phyloP scores from a whole-genome alignment of 2,329 filamentous ascomycete genomes.

The Penicillium aurantiogriseum region DNA sequence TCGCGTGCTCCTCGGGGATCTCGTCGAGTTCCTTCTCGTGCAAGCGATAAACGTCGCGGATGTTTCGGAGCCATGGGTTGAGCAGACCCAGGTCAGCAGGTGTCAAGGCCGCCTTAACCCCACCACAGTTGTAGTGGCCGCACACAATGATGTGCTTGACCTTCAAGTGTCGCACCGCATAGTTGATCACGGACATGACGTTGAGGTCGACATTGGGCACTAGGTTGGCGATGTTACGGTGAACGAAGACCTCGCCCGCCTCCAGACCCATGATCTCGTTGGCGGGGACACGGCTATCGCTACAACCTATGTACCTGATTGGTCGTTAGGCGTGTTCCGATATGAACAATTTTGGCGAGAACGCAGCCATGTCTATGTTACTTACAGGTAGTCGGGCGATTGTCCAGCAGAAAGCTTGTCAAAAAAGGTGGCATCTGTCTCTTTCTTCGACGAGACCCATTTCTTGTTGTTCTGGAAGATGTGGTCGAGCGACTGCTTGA shows the following conservation, averaged over 20 bases:
- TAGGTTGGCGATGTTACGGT: conserved; percentile 37
- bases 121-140: conserved; percentile 67
- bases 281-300: conserved; percentile 34
- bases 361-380: not conserved
- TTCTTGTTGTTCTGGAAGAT: conserved; percentile 67
- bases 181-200: conserved; percentile 34
- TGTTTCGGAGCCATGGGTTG: conserved; percentile 68
- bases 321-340: not conserved
- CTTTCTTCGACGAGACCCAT: conserved; percentile 62
- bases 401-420: conserved; percentile 63
- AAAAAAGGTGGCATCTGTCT: conserved; percentile 65
- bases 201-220: conserved; percentile 32
- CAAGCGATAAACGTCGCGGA: conserved; percentile 70
- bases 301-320: conserved; percentile 37
- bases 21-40: conserved; percentile 66
- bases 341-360: not conserved
- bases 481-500: conserved; percentile 51
- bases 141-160: conserved; percentile 70
- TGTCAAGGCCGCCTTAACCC: conserved; percentile 61
- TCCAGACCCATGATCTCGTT: conserved; percentile 35
- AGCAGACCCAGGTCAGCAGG: conserved; percentile 67
- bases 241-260: conserved; percentile 35
- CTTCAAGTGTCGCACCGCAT: conserved; percentile 35
- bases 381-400: conserved; percentile 63
- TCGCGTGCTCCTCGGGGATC: conserved; percentile 18